A percentile compares a stretch with the other conserved stretches of the same genome.
These are phyloP conservation scores for Micractinium sp. DNA, from an alignment of 139 green algal genomes.

Conservation along the genomic window DNA sequence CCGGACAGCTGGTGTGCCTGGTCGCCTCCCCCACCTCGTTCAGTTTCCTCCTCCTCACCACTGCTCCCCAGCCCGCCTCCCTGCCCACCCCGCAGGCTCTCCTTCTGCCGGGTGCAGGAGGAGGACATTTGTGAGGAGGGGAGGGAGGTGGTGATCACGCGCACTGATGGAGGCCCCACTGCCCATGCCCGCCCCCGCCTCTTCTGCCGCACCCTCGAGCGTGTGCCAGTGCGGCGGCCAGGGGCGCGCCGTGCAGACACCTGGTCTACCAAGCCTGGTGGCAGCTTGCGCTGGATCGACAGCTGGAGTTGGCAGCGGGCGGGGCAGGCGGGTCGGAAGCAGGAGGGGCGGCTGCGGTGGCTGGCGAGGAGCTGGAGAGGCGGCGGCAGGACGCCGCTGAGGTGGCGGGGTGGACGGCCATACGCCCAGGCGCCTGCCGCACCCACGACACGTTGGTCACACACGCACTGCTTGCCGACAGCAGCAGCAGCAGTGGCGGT, in stretches of 20 bases:
- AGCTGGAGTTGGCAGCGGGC: background rate
- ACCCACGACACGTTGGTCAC: background rate
- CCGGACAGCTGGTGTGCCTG: too few relatives aligned
- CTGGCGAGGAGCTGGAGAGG: background rate
- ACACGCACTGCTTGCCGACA: too few relatives aligned
- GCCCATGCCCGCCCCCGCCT: background rate
- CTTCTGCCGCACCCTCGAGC: background rate
- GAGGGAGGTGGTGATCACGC: background rate
- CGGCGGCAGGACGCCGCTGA: background rate
- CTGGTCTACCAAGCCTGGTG: conserved; percentile 13
- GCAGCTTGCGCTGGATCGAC: background rate
- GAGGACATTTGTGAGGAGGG: background rate
- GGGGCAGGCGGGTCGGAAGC: background rate
- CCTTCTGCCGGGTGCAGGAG: background rate
- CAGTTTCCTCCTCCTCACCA: background rate
- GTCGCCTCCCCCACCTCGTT: background rate
- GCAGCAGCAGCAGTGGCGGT: too few relatives aligned
- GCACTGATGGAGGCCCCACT: background rate
- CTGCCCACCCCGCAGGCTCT: background rate
- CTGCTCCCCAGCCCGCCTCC: background rate
- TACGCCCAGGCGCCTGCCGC: background rate
- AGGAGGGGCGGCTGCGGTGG: background rate
- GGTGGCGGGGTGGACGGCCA: background rate
- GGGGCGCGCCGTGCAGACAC: background rate
- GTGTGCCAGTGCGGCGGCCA: background rate